These are phyloP conservation scores for Sclerotinia glacialis DNA, from an alignment of 2,329 filamentous ascomycete genomes.

Conservation along the genomic window DNA sequence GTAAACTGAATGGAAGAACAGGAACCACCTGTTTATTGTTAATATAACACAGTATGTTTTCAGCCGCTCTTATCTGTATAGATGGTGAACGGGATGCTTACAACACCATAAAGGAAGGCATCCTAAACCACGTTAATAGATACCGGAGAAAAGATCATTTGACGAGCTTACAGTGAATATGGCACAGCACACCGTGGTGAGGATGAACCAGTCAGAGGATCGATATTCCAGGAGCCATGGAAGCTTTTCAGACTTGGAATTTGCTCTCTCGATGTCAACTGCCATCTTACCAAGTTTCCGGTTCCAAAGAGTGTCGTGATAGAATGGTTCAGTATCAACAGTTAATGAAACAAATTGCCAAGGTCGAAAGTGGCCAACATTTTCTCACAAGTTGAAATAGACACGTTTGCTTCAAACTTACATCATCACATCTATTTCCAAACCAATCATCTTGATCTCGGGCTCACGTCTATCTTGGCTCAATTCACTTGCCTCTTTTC, in stretches of 20 bases:
- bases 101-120: slow-evolving; percentile 57
- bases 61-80: not conserved
- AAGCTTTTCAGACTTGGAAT: not conserved
- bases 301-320: not conserved
- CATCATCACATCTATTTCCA: slow-evolving; percentile 3
- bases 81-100: slow-evolving; percentile 1
- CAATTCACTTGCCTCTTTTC: not conserved
- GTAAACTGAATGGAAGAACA: slow-evolving; percentile 65
- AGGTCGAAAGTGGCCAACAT: not conserved
- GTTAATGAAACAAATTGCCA: not conserved
- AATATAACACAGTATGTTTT: not conserved
- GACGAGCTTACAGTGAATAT: slow-evolving; percentile 21
- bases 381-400: slow-evolving; percentile 5
- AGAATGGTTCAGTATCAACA: not conserved
- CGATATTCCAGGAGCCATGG: slow-evolving; percentile 28
- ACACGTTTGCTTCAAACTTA: slow-evolving; percentile 8
- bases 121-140: slow-evolving; percentile 41
- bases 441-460: slow-evolving; percentile 4
- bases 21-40: slow-evolving; percentile 53
- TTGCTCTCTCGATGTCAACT: slow-evolving; percentile 14
- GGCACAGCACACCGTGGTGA: slow-evolving; percentile 24
- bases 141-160: not conserved
- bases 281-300: slow-evolving; percentile 7
- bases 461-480: not conserved
- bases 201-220: slow-evolving; percentile 25